Evolutionary conservation across 768 basidiomycete species (phyloP).

Genomic region (Bullera alba): DNA sequence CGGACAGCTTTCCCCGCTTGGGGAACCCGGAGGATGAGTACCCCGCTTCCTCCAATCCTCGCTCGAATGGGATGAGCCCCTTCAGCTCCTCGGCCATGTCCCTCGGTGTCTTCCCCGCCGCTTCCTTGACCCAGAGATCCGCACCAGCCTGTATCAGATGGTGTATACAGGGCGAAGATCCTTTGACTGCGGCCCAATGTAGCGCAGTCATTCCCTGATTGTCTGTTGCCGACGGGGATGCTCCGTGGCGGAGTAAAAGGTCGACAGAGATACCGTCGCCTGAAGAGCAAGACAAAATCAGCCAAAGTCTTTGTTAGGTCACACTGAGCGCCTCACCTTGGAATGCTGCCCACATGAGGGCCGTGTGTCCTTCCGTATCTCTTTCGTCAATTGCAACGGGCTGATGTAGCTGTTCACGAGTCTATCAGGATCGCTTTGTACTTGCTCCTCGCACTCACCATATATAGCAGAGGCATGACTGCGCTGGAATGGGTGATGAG

Average conservation of each 20-base stretch:
- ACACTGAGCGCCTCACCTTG: conserved; percentile 55
- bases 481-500: conserved; percentile 89
- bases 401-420: conserved; percentile 63
- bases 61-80: conserved; percentile 79
- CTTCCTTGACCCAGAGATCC: conserved; percentile 71
- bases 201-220: conserved; percentile 77
- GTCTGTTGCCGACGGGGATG: conserved; percentile 68
- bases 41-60: conserved; percentile 80
- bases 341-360: conserved; percentile 98
- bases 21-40: conserved; percentile 53
- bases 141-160: conserved; percentile 78
- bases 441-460: conserved; percentile 19
- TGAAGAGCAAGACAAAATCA: conserved; percentile 4
- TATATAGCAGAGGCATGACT: conserved; percentile 77
- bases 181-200: conserved; percentile 96
- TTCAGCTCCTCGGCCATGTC: conserved; percentile 95
- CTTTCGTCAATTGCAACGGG: conserved; percentile 84
- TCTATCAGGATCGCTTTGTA: not conserved
- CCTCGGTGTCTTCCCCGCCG: conserved; percentile 73
- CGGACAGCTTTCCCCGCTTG: conserved; percentile 67
- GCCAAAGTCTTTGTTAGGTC: not conserved
- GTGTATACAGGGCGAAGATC: conserved; percentile 79
- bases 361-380: conserved; percentile 86
- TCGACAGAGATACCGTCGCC: conserved; percentile 91
- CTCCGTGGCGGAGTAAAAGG: conserved; percentile 76